Evolutionary conservation across 495 filamentous ascomycete species (phyloP), one percentile per base, ranked within the genome.

Genomic region (Penicillium roqueforti): DNA sequence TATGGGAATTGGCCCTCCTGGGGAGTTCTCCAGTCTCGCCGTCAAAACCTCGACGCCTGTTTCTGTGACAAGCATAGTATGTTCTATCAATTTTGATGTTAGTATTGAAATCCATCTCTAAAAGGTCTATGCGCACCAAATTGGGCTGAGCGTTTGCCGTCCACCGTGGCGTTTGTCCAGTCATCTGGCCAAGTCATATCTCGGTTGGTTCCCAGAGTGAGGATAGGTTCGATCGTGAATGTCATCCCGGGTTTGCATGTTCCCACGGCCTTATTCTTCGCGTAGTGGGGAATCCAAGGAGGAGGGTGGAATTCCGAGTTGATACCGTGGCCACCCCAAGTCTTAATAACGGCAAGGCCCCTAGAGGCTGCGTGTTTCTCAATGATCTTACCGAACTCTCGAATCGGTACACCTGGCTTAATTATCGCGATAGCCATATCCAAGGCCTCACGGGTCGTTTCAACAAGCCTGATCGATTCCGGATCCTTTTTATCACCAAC

Each of bases 21-120:
- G 91, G 10, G 88, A 92, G 64, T 84, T 77, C 31, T 78, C 75
- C 38, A 77, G 68, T 58, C 90, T 77, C 32, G 89, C 91, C 1
- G 91, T 96, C 67, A 96, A 68, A 37, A 95, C 74, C 72, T 96
- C 91, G n/a, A 92, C 87, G 1, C 91, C 91, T 44, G 83, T 83
- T 62, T 89, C 88, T 0, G 91, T 96, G 1, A 95, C 89, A 6
- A 96, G 70, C 23, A 92, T 76, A 0, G 91, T 96, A 67, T 96
- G 91, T 63, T 96, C 88, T 64, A 39, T 38, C 1, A 19, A 23
- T n/a, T 22, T 52, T 7, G 9, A 20, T 19, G n/a, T 53, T 48
- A 53, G 48, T 22, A 18, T n/a, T 11, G n/a, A 16, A 1, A 29
- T 25, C 18, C 23, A 36, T 25, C 14, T 25, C 16, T 54, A 1